These are phyloP conservation scores for Suillus paluster DNA, from an alignment of 768 basidiomycete species.

Conservation along the genomic window DNA sequence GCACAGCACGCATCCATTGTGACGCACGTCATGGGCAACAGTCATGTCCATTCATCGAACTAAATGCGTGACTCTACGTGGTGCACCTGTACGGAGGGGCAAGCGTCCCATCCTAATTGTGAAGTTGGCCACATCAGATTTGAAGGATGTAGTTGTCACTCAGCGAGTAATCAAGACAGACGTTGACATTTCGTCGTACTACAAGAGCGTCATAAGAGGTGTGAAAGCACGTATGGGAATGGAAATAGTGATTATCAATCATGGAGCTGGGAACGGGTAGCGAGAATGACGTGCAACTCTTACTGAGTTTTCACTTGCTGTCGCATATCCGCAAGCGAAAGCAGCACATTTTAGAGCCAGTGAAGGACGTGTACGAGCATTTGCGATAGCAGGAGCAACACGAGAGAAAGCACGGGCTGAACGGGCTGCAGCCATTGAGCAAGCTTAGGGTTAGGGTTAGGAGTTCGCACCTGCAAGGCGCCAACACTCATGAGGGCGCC, in stretches of 20 bases:
- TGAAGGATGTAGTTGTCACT: neutral
- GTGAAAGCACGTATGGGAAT: neutral
- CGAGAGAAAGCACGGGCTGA: constrained; percentile 2
- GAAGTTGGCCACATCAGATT: neutral
- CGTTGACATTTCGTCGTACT: neutral
- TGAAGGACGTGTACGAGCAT: constrained; percentile 48
- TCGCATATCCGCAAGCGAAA: constrained; percentile 65
- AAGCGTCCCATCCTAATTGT: neutral
- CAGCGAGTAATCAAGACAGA: neutral
- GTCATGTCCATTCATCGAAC: neutral
- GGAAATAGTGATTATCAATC: neutral
- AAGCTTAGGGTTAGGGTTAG: too few species aligned
- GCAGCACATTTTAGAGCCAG: constrained; percentile 45
- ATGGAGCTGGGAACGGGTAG: too few species aligned
- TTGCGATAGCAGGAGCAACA: constrained; percentile 37
- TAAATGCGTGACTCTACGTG: neutral
- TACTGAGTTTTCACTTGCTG: constrained; percentile 55
- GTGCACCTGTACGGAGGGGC: neutral
- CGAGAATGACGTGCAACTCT: constrained; percentile 43
- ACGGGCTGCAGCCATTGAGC: too few species aligned
- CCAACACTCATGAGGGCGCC: too few species aligned
- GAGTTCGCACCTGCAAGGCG: too few species aligned
- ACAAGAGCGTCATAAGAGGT: neutral
- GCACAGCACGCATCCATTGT: neutral
- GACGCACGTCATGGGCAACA: neutral